A percentile compares a stretch with the other conserved stretches of the same genome.
Conservation (phyloP, 768 basidiomycete species). For the Pleurotus pulmonarius region DNA sequence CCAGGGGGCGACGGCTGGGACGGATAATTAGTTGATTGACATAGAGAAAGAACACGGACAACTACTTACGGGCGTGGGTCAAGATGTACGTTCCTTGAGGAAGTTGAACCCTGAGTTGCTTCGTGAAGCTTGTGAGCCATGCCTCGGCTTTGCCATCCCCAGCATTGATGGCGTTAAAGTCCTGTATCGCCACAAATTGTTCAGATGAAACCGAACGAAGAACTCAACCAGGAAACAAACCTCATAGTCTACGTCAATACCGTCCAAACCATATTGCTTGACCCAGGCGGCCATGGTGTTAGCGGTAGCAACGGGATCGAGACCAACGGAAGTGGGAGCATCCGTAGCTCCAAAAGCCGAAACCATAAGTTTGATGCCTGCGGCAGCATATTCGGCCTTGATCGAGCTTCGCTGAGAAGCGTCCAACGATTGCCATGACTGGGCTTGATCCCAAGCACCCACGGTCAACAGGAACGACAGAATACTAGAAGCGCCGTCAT, state of each 20-base stretch:
- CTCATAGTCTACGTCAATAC: constrained; percentile 60
- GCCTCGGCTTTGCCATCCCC: constrained; percentile 39
- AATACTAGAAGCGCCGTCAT: constrained; percentile 12
- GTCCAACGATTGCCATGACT: constrained; percentile 38
- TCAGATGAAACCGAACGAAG: constrained; percentile 3
- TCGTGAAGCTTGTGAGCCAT: constrained; percentile 30
- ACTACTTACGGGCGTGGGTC: constrained; percentile 30
- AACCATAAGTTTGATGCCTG: constrained; percentile 57
- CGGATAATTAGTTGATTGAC: neutral
- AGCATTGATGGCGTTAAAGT: constrained; percentile 45
- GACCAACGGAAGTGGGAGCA: constrained; percentile 40
- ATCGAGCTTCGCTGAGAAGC: constrained; percentile 34
- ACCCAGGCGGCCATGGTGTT: constrained; percentile 52
- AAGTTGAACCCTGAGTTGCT: constrained; percentile 14
- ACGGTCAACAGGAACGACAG: constrained; percentile 38
- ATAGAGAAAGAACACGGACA: constrained; percentile 9
- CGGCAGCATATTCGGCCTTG: constrained; percentile 44
- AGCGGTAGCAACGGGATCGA: constrained; percentile 42
- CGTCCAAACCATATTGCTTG: constrained; percentile 44
- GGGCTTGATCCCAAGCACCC: constrained; percentile 42
- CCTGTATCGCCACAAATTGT: constrained; percentile 25
- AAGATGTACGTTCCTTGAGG: constrained; percentile 28
- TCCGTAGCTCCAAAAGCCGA: constrained; percentile 50
- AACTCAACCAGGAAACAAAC: constrained; percentile 11
- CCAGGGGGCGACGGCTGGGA: constrained; percentile 47